Evolutionary conservation across 1,284 basidiomycete species (phyloP), one percentile per base, ranked within the genome.

Genomic region (Apiotrichum brassicae): DNA sequence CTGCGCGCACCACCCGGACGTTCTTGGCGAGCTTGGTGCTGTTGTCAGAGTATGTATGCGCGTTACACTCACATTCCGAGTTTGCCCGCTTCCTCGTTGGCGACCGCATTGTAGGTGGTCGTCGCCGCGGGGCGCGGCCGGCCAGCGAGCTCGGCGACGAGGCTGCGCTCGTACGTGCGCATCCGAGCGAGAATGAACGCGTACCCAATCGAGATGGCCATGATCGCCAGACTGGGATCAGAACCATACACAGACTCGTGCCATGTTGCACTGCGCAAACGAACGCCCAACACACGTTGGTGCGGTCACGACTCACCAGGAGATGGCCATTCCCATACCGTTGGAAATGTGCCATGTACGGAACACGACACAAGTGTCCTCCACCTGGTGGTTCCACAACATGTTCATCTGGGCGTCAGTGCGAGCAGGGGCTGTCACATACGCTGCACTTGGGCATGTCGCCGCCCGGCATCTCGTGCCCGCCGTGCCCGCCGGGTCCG

Each of bases 331-430:
- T 1, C 63, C 63, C 37, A 54, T 35, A 32, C 59, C 57, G 0
- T 65, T 62, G 8, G 49, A 51, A 38, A 74, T 71, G 51, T 72
- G 68, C 72, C 72, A 74, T 28, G 62, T 62, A 19, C 53, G 43
- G 51, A 71, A 70, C 9, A 72, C 70, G 34, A 72, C 67, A 40
- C 70, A 72, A n/a, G 61, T 61, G 48, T 70, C 61, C 24, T 53
- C 57, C 36, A 73, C 60, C 36, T 73, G 66, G 38, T 60, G 61
- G 51, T 74, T 74, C 72, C 71, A 74, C 16, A 74, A 62, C 72
- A 74, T 74, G 62, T 73, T 70, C 72, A 73, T 71, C 72, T 74
- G 52, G 4, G 12, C 3, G 43, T 46, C 18, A 45, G n/a, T n/a
- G n/a, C n/a, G n/a, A n/a, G n/a, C n/a, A n/a, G n/a, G n/a, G n/a